Base-by-base conservation (phyloP, 176 grass and related monocot species). In the Raddia distichophylla region DNA sequence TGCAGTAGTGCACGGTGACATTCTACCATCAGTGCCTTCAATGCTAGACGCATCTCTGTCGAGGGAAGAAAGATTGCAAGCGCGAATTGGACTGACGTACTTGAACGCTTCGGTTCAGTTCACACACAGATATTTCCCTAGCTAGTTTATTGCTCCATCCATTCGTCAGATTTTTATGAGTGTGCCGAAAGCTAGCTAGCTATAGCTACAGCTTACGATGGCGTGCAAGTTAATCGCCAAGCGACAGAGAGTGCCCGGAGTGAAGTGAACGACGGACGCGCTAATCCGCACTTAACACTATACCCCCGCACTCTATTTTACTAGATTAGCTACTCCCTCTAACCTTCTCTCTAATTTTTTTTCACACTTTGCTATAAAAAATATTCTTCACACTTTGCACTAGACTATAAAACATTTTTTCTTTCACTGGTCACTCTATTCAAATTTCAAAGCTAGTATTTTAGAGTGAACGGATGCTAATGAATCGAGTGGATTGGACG, bases 51-150 rank as follows among this genome's bases (percentile, higher is more conserved):
- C 64, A 12, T 75, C 76, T 2, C 33, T 18, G 4, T 71, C 70
- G 58, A 63, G 10, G 10, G 64, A 46, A 60, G 72, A 73, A 57
- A 64, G 75, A 62, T 54, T 0, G 33, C 12, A 61, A 79, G 46
- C 10, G 54, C 2, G 64, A 47, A 5, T 37, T 54, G 81, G 48
- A 69, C 69, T 7, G 76, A 42, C 13, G 35, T 8, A 27, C 47
- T 79, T 75, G 22, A 75, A 68, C 37, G 47, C 8, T 76, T 33
- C 0, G 64, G 71, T 64, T 76, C 64, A 22, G 56, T 89, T 85
- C 82, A 85, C 82, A 89, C 82, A 3, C 64, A 3, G 71, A 61
- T 75, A 75, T 74, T 80, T 81, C 80, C 46, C n/a, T 11, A 11
- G 19, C n/a, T 11, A 11, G 19, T 40, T 40, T 60, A 27, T 27